These are phyloP conservation scores for Cantharellus cinnabarinus DNA, from an alignment of 768 basidiomycete species.

Conservation along the genomic window DNA sequence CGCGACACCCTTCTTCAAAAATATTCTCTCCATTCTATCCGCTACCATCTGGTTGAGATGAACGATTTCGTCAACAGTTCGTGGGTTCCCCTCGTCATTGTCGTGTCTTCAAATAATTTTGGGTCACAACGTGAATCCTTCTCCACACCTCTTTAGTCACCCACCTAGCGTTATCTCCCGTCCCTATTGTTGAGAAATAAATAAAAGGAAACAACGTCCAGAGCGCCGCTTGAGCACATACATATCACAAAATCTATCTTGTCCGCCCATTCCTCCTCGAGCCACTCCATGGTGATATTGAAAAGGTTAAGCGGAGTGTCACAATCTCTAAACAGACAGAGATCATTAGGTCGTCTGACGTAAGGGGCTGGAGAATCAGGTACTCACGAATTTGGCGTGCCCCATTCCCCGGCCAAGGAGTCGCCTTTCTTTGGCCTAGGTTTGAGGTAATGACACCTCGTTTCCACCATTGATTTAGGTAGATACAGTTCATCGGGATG, in stretches of 20 bases:
- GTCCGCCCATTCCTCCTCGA: conserved; percentile 58
- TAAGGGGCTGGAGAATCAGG: neutral
- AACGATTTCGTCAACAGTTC: conserved; percentile 64
- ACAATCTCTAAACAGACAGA: conserved; percentile 31
- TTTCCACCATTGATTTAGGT: conserved; percentile 29
- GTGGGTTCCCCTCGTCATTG: conserved; percentile 60
- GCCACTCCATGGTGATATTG: conserved; percentile 61
- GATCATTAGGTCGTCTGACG: neutral
- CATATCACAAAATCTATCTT: conserved; percentile 85
- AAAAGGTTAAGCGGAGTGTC: conserved; percentile 66
- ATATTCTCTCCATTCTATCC: conserved; percentile 50
- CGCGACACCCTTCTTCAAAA: conserved; percentile 46
- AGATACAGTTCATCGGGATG: conserved; percentile 60
- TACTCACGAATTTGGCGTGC: conserved; percentile 45
- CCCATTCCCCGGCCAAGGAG: conserved; percentile 34
- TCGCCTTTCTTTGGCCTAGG: conserved; percentile 28
- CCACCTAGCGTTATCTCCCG: conserved; percentile 22
- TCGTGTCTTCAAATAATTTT: conserved; percentile 21
- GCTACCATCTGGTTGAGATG: conserved; percentile 46
- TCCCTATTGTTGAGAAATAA: conserved; percentile 12
- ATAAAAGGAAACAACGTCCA: neutral
- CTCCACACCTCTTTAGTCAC: neutral
- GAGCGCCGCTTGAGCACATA: conserved; percentile 15
- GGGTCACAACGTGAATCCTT: neutral
- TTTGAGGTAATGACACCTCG: conserved; percentile 44